Percentiles rank a stretch among this genome's conserved stretches.
These are phyloP conservation scores for Phytophthora pluvialis DNA, from an alignment of 352 stramenopile species.

Conservation along the genomic window DNA sequence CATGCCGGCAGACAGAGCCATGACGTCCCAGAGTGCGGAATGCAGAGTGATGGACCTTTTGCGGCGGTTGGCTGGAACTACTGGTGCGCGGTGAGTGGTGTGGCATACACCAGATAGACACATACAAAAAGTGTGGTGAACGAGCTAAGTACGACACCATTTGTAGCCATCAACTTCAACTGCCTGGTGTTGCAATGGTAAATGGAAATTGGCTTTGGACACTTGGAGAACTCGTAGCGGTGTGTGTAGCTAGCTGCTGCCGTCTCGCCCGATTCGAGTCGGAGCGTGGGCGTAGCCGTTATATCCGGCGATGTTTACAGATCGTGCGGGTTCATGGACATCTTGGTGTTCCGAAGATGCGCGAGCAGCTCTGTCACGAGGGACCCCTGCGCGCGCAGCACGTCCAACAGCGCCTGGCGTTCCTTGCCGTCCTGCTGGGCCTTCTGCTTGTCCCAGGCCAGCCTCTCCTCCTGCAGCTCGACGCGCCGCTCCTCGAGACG, in stretches of 20 bases:
- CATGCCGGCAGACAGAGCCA: slow-evolving; percentile 43
- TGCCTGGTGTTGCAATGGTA: background rate
- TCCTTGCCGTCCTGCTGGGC: slow-evolving; percentile 36
- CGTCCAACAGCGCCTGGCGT: slow-evolving; percentile 43
- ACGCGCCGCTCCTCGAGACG: slow-evolving; percentile 42
- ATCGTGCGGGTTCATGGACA: slow-evolving; percentile 9
- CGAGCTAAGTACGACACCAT: slow-evolving; percentile 3
- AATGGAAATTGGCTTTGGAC: slow-evolving; percentile 22
- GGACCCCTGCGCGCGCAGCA: slow-evolving; percentile 41
- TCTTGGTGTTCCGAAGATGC: slow-evolving; percentile 31
- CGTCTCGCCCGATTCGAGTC: slow-evolving; percentile 11
- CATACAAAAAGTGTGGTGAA: background rate
- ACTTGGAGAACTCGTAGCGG: slow-evolving; percentile 10
- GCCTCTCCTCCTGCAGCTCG: slow-evolving; percentile 40
- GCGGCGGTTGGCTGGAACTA: slow-evolving; percentile 18
- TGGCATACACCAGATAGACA: background rate
- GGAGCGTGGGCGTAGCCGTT: background rate
- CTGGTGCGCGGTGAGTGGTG: slow-evolving; percentile 20
- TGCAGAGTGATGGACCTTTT: slow-evolving; percentile 30
- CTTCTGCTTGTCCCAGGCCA: slow-evolving; percentile 46
- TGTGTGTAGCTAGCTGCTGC: slow-evolving; percentile 9
- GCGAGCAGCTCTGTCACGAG: slow-evolving; percentile 43
- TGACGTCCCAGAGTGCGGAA: slow-evolving; percentile 32
- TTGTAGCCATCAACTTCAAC: slow-evolving; percentile 15
- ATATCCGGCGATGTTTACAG: slow-evolving; percentile 15